Base-by-base conservation (phyloP, 2,329 filamentous ascomycete genomes). In the Tolypocladium cylindrosporum region DNA sequence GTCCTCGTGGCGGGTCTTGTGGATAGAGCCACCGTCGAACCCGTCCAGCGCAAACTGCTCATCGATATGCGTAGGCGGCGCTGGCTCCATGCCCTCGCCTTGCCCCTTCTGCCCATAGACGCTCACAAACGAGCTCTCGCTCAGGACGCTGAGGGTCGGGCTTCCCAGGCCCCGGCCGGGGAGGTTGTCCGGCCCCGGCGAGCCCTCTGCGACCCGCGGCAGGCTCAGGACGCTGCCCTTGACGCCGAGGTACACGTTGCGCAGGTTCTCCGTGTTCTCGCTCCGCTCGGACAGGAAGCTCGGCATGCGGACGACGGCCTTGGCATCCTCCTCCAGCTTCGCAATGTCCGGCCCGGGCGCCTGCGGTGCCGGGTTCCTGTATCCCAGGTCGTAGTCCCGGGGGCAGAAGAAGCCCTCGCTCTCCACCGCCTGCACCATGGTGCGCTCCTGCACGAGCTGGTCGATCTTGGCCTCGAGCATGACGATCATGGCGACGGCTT, bases 401-500 rank as follows among this genome's bases (percentile, higher is more conserved):
- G 70, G 62, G 31, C 62, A 64, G 42, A 73, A 74, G 6, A 70
- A 62, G 10, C 71, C 70, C 54, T 75, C 71, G 5, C 69, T 71
- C 55, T 83, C 80, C 14, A 84, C 72, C 39, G 74, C 75, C 40
- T 76, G 75, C 10, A 81, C 77, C 70, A 81, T 79, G 59, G 79
- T 75, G 37, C 80, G 75, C 63, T 86, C 83, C 54, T 72, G 72
- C 14, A 79, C 66, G 37, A 85, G 70, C 58, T 78, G 75, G 37
- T 84, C 80, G 1, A 86, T 69, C 61, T 78, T 78, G 7, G 82
- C 79, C 67, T 90, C 87, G 19, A 89, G 72, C 31, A 76, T 75
- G 55, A 87, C 80, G 61, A 90, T 90, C 75, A 89, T 84, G 36
- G 79, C 77, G 7, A 89, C 85, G 4, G 87, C 87, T 65, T 90